phyloP scores from a whole-genome alignment of 2,329 filamentous ascomycete genomes.

The Penicillium sumatraense region DNA sequence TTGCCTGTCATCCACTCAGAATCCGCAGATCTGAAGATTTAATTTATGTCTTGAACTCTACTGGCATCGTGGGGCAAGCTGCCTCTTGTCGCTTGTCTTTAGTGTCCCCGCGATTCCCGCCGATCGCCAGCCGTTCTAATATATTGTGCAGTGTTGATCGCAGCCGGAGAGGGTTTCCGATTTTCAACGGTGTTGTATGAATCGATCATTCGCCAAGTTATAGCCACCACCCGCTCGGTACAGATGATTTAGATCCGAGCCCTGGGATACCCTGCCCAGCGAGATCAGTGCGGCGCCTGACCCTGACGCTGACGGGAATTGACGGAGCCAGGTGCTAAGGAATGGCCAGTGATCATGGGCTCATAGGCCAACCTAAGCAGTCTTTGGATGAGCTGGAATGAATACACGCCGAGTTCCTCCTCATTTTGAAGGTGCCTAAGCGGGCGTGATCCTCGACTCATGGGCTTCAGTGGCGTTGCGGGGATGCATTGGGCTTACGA shows the following conservation, averaged over 20 bases:
- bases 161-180: neutral
- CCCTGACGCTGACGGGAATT: neutral
- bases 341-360: neutral
- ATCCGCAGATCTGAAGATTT: too few relatives aligned
- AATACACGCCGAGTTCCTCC: neutral
- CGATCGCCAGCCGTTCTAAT: constrained; percentile 6
- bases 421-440: neutral
- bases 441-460: neutral
- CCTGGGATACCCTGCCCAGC: neutral
- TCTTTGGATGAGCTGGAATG: neutral
- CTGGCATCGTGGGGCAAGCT: neutral
- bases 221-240: neutral
- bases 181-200: neutral
- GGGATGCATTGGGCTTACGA: neutral
- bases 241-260: neutral
- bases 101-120: constrained; percentile 13
- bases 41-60: neutral
- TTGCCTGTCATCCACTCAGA: too few relatives aligned
- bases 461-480: neutral
- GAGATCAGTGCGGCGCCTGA: neutral
- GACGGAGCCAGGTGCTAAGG: neutral
- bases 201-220: neutral
- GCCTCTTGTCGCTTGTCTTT: constrained; percentile 2
- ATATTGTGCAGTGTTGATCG: neutral
- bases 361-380: neutral